Percentiles rank a stretch among this genome's conserved stretches.
Evolutionary conservation across 495 filamentous ascomycete genomes (phyloP).

Genomic region (Immersiella caudata): DNA sequence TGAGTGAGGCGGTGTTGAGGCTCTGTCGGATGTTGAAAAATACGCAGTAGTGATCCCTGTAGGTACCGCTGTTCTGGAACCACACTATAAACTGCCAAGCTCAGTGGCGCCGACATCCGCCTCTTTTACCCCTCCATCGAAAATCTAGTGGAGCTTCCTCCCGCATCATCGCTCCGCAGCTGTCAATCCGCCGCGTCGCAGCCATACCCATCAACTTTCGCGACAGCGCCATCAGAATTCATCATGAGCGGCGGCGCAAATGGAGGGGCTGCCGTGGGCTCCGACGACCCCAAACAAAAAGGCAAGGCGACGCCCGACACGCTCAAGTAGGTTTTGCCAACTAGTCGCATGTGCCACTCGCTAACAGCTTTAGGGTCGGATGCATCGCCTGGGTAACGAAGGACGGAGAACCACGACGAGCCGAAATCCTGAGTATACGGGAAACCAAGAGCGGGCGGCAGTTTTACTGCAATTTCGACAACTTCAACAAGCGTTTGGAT

Average conservation of each 20-base stretch:
- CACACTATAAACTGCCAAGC: conserved; percentile 3
- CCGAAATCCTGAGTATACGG: conserved; percentile 88
- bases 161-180: neutral
- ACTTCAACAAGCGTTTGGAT: conserved; percentile 99
- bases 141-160: conserved; percentile 6
- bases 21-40: neutral
- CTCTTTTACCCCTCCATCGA: conserved; percentile 4
- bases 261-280: conserved; percentile 50
- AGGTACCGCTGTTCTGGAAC: conserved; percentile 1
- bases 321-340: conserved; percentile 59
- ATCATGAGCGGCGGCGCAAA: conserved; percentile 48
- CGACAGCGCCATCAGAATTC: conserved; percentile 20
- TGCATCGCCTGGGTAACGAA: conserved; percentile 56
- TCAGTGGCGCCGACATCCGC: neutral
- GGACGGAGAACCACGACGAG: conserved; percentile 83
- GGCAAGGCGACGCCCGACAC: conserved; percentile 79
- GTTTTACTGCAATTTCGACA: conserved; percentile 97
- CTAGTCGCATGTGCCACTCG: neutral
- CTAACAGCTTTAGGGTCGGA: conserved; percentile 39
- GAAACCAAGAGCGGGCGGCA: conserved; percentile 80
- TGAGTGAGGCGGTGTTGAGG: neutral
- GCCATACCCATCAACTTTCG: conserved; percentile 15
- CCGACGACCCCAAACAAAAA: conserved; percentile 62
- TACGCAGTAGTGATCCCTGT: neutral
- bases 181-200: neutral